phyloP scores from a whole-genome alignment of 179 eudicot genomes.

The Beta lomatogona region DNA sequence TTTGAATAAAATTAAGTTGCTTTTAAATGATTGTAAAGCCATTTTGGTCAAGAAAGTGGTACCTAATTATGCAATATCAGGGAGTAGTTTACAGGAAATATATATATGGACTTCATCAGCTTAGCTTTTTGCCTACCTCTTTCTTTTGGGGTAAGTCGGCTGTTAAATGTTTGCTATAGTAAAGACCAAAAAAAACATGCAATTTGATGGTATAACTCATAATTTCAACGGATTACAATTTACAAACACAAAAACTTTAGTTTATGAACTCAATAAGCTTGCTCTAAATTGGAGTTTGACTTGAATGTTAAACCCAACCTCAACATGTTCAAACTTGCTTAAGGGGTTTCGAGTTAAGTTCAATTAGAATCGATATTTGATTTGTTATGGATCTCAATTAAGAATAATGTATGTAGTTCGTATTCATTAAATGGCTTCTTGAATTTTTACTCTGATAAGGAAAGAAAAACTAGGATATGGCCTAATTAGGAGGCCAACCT shows the following conservation, averaged over 20 bases:
- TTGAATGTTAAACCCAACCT: too few relatives aligned
- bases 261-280: not conserved
- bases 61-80: constrained; percentile 16
- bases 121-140: constrained; percentile 12
- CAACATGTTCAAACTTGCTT: too few relatives aligned
- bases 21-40: not conserved
- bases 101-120: not conserved
- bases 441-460: too few relatives aligned
- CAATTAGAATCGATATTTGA: too few relatives aligned
- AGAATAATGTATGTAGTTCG: too few relatives aligned
- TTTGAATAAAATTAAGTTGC: too few relatives aligned
- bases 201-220: not conserved
- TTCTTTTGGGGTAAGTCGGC: constrained; percentile 16
- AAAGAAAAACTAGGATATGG: too few relatives aligned
- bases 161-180: not conserved
- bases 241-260: not conserved
- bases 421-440: too few relatives aligned
- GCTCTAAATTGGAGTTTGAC: not conserved
- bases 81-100: not conserved
- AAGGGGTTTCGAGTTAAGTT: too few relatives aligned
- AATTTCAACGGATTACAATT: not conserved
- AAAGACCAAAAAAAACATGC: not conserved
- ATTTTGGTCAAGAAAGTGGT: not conserved
- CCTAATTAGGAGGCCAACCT: too few relatives aligned
- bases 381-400: too few relatives aligned